Conservation (phyloP, 371 early-diverging fungal species). For the Apophysomyces ossiformis region DNA sequence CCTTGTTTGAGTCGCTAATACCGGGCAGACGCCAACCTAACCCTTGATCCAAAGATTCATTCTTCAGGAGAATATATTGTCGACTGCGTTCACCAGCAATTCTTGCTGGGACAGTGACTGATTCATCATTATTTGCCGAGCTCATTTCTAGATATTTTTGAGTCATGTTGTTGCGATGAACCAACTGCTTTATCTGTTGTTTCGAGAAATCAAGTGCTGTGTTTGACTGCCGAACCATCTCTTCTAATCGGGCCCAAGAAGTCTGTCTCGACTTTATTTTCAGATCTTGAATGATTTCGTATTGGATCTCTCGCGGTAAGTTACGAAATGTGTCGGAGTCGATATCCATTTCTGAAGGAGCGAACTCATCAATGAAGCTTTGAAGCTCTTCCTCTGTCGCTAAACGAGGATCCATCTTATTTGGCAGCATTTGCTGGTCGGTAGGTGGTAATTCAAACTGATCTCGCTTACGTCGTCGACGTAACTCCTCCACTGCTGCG, state of each 20-base stretch:
- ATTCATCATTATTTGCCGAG: constrained; percentile 14
- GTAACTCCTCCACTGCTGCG: constrained; percentile 34
- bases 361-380: constrained; percentile 61
- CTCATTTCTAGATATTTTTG: constrained; percentile 73
- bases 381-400: constrained; percentile 67
- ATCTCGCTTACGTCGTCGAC: constrained; percentile 61
- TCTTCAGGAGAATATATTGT: constrained; percentile 84
- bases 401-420: constrained; percentile 64
- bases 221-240: constrained; percentile 69
- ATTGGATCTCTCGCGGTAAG: constrained; percentile 86
- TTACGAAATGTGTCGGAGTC: constrained; percentile 79
- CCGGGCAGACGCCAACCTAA: constrained; percentile 73
- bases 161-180: constrained; percentile 86
- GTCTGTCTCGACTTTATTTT: constrained; percentile 83
- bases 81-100: constrained; percentile 84
- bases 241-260: constrained; percentile 74
- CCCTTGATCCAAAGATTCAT: constrained; percentile 69
- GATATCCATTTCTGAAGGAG: constrained; percentile 64
- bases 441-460: constrained; percentile 74
- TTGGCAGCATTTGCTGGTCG: not conserved
- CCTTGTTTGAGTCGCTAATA: constrained; percentile 26
- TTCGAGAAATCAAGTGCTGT: constrained; percentile 89
- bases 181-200: constrained; percentile 85
- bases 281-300: constrained; percentile 89
- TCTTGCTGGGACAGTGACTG: constrained; percentile 46